Evolutionary conservation across 2,329 filamentous ascomycete genomes (phyloP).

Genomic region (Penicillium olsonii): DNA sequence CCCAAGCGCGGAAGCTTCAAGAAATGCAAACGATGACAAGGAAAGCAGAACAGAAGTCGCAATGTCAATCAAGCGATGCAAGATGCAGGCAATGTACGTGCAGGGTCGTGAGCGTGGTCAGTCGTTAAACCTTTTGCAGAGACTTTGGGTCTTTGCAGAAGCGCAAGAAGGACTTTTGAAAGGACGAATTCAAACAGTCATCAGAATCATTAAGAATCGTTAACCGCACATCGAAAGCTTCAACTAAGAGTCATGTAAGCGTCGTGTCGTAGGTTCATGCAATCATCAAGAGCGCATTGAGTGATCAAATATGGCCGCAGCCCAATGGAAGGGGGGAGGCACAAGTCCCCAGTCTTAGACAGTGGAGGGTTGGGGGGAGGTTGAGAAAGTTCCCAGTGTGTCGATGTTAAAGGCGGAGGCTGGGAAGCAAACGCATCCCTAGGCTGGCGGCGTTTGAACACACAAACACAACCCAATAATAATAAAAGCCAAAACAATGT

Average conservation of each 20-base stretch:
- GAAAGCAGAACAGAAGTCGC: background rate
- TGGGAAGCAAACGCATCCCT: conserved; percentile 31
- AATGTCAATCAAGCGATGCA: conserved; percentile 5
- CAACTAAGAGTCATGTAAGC: conserved; percentile 7
- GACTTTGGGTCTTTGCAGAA: conserved; percentile 19
- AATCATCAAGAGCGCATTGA: conserved; percentile 17
- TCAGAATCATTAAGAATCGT: conserved; percentile 39
- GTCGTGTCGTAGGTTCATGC: conserved; percentile 8
- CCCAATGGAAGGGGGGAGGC: conserved; percentile 30
- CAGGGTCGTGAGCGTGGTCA: conserved; percentile 31
- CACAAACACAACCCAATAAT: conserved; percentile 4
- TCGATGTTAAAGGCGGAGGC: conserved; percentile 19
- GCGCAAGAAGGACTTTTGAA: conserved; percentile 13
- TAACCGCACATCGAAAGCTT: conserved; percentile 14
- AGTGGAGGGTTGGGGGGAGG: conserved; percentile 10
- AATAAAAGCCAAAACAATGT: conserved; percentile 6
- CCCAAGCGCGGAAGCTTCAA: background rate
- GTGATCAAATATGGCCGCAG: conserved; percentile 19
- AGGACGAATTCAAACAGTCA: conserved; percentile 24
- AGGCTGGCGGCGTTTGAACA: conserved; percentile 19
- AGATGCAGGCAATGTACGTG: conserved; percentile 28
- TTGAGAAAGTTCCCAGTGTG: too few species aligned
- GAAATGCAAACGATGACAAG: background rate
- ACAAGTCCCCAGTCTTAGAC: conserved; percentile 23
- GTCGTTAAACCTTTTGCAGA: conserved; percentile 34